Percentiles rank a stretch among this genome's conserved stretches.
Evolutionary conservation across 352 stramenopile species (phyloP).

Genomic region (Phytophthora idaei): DNA sequence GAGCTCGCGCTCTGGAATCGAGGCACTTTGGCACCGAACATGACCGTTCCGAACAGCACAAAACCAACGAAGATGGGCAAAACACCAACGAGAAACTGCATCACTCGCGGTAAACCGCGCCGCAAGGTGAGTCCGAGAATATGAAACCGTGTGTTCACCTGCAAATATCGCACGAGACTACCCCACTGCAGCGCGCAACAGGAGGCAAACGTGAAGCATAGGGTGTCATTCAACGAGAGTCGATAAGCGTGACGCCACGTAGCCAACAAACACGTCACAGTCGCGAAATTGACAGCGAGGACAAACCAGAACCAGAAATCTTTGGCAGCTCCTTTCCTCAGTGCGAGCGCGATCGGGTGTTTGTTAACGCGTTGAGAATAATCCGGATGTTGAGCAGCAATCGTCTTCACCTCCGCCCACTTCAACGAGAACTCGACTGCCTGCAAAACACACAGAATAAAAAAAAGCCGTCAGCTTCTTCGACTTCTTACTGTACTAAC

Average conservation of each 20-base stretch:
- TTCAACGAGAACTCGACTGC: slow-evolving; percentile 51
- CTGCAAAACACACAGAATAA: slow-evolving; percentile 21
- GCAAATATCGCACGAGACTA: slow-evolving; percentile 75
- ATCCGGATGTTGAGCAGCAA: slow-evolving; percentile 17
- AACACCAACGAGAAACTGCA: slow-evolving; percentile 85
- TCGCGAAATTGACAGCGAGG: slow-evolving; percentile 57
- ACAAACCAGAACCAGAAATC: slow-evolving; percentile 77
- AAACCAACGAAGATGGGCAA: slow-evolving; percentile 86
- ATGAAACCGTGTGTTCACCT: slow-evolving; percentile 72
- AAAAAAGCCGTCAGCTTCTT: slow-evolving; percentile 6
- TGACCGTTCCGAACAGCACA: slow-evolving; percentile 85
- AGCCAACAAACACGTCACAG: slow-evolving; percentile 50
- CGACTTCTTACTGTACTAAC: not conserved
- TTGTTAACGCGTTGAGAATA: not conserved
- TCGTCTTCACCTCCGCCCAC: slow-evolving; percentile 32
- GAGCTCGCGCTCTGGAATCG: slow-evolving; percentile 71
- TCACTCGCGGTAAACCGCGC: slow-evolving; percentile 68
- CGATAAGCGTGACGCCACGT: slow-evolving; percentile 62
- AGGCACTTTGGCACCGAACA: slow-evolving; percentile 84
- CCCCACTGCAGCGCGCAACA: slow-evolving; percentile 81
- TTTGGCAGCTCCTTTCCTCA: slow-evolving; percentile 30
- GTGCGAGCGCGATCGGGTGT: slow-evolving; percentile 14
- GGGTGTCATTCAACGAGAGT: slow-evolving; percentile 54
- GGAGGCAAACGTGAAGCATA: slow-evolving; percentile 66
- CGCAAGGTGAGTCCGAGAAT: slow-evolving; percentile 80